Conservation (phyloP, 768 basidiomycete species). For the Cyclocybe cylindracea region DNA sequence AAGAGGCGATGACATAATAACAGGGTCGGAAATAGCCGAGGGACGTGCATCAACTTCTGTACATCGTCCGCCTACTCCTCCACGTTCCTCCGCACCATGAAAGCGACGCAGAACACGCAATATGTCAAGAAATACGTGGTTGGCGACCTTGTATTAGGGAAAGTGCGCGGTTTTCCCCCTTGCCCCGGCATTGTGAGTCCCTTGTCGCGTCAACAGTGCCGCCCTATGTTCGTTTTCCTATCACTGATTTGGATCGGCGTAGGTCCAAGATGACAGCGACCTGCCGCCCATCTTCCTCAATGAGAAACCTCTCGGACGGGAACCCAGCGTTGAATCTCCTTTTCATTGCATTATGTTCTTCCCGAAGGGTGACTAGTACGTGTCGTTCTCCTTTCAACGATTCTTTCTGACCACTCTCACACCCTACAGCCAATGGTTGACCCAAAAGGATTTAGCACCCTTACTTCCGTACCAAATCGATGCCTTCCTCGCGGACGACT, state of each 20-base stretch:
- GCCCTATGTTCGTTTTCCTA: conserved; percentile 9
- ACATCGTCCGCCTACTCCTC: not conserved
- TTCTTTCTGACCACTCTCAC: conserved; percentile 2
- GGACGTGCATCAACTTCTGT: not conserved
- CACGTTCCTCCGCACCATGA: conserved; percentile 30
- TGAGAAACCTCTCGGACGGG: conserved; percentile 76
- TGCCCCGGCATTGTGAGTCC: conserved; percentile 93
- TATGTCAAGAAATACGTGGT: conserved; percentile 54
- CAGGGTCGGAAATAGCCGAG: too few relatives aligned
- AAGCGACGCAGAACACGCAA: conserved; percentile 53
- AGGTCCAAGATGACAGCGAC: conserved; percentile 79
- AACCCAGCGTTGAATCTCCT: conserved; percentile 35
- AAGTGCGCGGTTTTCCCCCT: conserved; percentile 90
- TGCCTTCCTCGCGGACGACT: conserved; percentile 77
- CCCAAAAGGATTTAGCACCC: conserved; percentile 77
- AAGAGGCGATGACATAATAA: too few relatives aligned
- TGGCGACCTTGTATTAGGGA: conserved; percentile 88
- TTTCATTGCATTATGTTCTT: conserved; percentile 84
- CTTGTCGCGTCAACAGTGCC: conserved; percentile 15
- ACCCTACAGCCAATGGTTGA: conserved; percentile 74
- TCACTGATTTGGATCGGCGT: conserved; percentile 12
- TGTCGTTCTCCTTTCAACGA: conserved; percentile 20
- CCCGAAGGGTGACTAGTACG: conserved; percentile 92
- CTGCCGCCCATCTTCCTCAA: conserved; percentile 62
- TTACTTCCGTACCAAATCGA: conserved; percentile 82